Percentiles rank a stretch among this genome's conserved stretches.
phyloP scores from a whole-genome alignment of 1,284 basidiomycete genomes.

The Leccinum pachyderme region DNA sequence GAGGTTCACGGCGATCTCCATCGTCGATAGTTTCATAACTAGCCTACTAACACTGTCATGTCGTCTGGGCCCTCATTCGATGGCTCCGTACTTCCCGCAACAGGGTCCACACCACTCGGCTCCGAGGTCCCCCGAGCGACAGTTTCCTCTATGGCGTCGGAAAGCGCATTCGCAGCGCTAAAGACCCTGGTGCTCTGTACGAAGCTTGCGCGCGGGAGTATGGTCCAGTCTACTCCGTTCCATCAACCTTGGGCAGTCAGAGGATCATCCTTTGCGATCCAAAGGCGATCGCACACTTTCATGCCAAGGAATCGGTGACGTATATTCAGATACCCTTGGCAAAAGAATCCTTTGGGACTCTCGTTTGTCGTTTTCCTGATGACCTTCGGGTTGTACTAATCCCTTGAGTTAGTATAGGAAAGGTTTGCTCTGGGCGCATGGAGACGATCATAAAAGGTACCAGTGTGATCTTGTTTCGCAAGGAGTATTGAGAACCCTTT shows the following conservation, averaged over 20 bases:
- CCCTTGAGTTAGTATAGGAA: conserved; percentile 15
- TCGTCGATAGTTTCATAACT: too few species aligned
- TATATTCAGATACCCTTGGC: conserved; percentile 43
- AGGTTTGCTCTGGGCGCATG: conserved; percentile 7
- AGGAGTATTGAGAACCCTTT: neutral
- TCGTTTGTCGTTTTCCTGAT: conserved; percentile 33
- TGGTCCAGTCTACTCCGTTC: conserved; percentile 45
- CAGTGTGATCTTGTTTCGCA: neutral
- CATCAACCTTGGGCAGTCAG: conserved; percentile 40
- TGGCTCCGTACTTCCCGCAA: neutral
- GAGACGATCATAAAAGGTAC: neutral
- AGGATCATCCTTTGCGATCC: conserved; percentile 49
- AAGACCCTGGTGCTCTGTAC: conserved; percentile 1
- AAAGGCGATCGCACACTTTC: conserved; percentile 53
- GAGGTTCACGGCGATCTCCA: neutral
- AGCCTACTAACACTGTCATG: too few species aligned
- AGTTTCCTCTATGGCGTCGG: conserved; percentile 16
- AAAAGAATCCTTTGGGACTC: conserved; percentile 39
- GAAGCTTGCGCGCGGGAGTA: conserved; percentile 21
- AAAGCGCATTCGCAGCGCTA: neutral
- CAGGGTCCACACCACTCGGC: conserved; percentile 12
- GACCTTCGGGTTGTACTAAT: neutral
- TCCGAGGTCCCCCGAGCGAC: conserved; percentile 15
- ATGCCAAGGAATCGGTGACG: conserved; percentile 46
- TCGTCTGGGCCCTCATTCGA: neutral